Percentiles rank a stretch among this genome's conserved stretches.
phyloP scores from a whole-genome alignment of 768 basidiomycete genomes.

The Mrakia gelida region DNA sequence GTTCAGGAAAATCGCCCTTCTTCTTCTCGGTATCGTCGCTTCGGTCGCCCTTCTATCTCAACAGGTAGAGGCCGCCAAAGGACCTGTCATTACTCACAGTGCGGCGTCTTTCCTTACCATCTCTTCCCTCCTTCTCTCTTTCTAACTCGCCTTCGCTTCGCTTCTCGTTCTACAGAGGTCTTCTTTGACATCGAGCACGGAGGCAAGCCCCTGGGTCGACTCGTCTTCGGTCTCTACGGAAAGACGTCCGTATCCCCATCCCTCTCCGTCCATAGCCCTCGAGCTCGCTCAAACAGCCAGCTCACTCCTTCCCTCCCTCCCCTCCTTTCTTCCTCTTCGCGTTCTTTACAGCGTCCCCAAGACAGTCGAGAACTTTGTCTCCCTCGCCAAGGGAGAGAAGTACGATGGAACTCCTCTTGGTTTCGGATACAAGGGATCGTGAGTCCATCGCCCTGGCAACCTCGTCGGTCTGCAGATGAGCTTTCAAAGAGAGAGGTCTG shows the following conservation, averaged over 20 bases:
- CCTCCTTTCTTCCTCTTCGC: not conserved
- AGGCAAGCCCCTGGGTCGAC: slow-evolving; percentile 73
- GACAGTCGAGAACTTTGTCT: slow-evolving; percentile 96
- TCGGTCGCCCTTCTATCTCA: slow-evolving; percentile 13
- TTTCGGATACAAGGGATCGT: slow-evolving; percentile 89
- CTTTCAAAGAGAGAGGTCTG: no score
- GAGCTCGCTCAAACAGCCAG: no score
- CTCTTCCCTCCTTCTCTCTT: not conserved
- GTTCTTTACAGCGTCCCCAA: slow-evolving; percentile 79
- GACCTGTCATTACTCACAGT: slow-evolving; percentile 84
- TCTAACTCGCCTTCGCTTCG: not conserved
- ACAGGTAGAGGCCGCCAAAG: slow-evolving; percentile 49
- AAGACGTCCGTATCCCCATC: slow-evolving; percentile 51
- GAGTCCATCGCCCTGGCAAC: slow-evolving; percentile 76
- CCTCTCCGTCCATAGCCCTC: no score
- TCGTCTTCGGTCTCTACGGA: slow-evolving; percentile 83
- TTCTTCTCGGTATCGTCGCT: slow-evolving; percentile 21
- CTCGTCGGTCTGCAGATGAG: not conserved
- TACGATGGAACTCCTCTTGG: slow-evolving; percentile 73
- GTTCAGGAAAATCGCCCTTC: slow-evolving; percentile 23
- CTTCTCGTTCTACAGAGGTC: slow-evolving; percentile 47
- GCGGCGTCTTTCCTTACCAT: slow-evolving; percentile 28
- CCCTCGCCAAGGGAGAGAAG: slow-evolving; percentile 74
- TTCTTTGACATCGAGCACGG: slow-evolving; percentile 95
- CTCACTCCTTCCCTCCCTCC: not conserved